A percentile compares a stretch with the other conserved stretches of the same genome.
Evolutionary conservation across 345 rosid species (phyloP).

Genomic region (Pelargonium nanum): DNA sequence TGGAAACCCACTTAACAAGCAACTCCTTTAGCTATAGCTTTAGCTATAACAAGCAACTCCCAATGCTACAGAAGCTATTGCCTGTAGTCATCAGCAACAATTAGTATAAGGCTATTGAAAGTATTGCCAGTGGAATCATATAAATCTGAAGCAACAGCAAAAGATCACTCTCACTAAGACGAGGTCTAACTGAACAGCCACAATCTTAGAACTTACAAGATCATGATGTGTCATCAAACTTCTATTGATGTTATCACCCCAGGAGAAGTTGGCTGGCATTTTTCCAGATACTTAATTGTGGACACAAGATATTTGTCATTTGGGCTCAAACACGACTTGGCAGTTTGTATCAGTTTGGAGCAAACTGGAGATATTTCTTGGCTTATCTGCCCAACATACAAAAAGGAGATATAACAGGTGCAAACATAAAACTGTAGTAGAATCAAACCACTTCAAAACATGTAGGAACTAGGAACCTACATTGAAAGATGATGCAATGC

Average conservation of each 20-base stretch:
- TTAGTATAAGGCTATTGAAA: too few species aligned
- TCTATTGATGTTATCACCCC: not conserved
- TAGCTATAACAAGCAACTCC: too few species aligned
- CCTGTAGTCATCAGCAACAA: too few species aligned
- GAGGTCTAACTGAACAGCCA: too few species aligned
- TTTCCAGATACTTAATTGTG: not conserved
- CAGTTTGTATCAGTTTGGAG: not conserved
- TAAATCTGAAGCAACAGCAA: too few species aligned
- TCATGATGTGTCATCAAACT: not conserved
- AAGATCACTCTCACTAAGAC: too few species aligned
- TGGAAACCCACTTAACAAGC: too few species aligned
- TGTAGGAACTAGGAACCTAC: slow-evolving; percentile 28
- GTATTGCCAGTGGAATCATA: too few species aligned
- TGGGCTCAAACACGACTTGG: not conserved
- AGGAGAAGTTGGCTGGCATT: not conserved
- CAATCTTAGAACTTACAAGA: too few species aligned
- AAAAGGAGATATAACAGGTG: not conserved
- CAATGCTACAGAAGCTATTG: too few species aligned
- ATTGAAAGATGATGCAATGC: slow-evolving; percentile 50
- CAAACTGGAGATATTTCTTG: not conserved
- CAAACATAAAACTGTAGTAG: not conserved
- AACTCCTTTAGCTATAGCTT: too few species aligned
- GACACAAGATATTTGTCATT: not conserved
- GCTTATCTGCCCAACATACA: not conserved
- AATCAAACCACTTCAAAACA: not conserved